Conservation (phyloP, 805 yeast genomes). For the Saccharomyces mikatae region DNA sequence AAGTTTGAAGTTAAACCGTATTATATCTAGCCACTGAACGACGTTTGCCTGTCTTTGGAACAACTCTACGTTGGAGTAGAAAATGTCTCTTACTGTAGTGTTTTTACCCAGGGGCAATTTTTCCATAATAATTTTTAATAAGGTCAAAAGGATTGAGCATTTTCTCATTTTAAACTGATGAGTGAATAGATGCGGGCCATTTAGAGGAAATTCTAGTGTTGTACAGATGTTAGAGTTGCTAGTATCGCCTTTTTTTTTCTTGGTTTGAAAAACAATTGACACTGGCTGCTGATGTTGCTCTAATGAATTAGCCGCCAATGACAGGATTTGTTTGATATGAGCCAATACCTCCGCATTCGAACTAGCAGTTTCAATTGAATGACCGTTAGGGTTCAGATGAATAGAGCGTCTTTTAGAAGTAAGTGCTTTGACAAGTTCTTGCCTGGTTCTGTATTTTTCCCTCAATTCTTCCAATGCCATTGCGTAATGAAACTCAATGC, state of each 20-base stretch:
- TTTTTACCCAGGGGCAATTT: conserved; percentile 2
- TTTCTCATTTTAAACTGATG: background rate
- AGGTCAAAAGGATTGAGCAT: conserved; percentile 12
- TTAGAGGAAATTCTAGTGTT: conserved; percentile 2
- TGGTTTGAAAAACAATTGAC: conserved; percentile 2
- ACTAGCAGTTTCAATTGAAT: background rate
- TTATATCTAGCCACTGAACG: conserved; percentile 32
- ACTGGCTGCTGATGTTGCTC: conserved; percentile 18
- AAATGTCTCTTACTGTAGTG: conserved; percentile 44
- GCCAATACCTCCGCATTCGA: background rate
- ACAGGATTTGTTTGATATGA: conserved; percentile 11
- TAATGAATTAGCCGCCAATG: conserved; percentile 13
- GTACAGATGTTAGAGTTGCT: conserved; percentile 8
- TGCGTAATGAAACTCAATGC: background rate
- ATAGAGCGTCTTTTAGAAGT: conserved; percentile 13
- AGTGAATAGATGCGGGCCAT: conserved; percentile 1
- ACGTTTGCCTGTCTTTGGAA: conserved; percentile 41
- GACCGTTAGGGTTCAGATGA: conserved; percentile 2
- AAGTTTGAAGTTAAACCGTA: conserved; percentile 35
- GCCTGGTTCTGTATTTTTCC: conserved; percentile 4
- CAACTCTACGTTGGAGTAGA: conserved; percentile 51
- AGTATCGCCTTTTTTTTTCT: conserved; percentile 1
- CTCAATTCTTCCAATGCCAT: conserved; percentile 6
- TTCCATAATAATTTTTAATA: conserved; percentile 12
- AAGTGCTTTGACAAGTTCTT: conserved; percentile 9